phyloP scores from a whole-genome alignment of 768 basidiomycete species.

The Mrakia hoshinonis region DNA sequence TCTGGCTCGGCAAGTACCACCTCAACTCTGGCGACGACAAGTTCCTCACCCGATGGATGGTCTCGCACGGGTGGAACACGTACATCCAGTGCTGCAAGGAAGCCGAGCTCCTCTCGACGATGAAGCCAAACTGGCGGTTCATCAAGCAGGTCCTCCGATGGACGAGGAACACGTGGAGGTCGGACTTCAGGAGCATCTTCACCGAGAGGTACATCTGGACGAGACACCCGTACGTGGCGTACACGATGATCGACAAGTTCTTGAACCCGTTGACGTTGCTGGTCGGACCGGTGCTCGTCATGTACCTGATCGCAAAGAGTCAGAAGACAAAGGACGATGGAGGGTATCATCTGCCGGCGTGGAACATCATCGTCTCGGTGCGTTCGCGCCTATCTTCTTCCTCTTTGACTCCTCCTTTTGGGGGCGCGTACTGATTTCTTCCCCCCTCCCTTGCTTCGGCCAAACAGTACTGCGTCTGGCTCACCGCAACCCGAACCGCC shows the following conservation, averaged over 20 bases:
- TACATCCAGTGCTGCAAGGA: conserved; percentile 81
- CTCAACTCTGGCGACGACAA: conserved; percentile 78
- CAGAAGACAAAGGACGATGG: conserved; percentile 58
- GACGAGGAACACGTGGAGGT: conserved; percentile 92
- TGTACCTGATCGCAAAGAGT: conserved; percentile 67
- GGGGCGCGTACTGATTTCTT: not conserved
- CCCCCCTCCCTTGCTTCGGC: not conserved
- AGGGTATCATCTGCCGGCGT: conserved; percentile 74
- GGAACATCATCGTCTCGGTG: conserved; percentile 42
- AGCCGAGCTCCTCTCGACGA: conserved; percentile 74
- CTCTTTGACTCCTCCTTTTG: conserved; percentile 1
- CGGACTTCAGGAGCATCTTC: conserved; percentile 77
- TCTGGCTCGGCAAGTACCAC: conserved; percentile 88
- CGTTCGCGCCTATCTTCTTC: too few relatives aligned
- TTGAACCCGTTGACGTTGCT: conserved; percentile 81
- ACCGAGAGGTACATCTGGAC: conserved; percentile 84
- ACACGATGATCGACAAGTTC: conserved; percentile 83
- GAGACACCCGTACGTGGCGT: conserved; percentile 67
- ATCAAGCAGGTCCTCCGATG: conserved; percentile 85
- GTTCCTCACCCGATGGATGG: conserved; percentile 93
- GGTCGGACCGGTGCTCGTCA: conserved; percentile 70
- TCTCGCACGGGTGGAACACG: conserved; percentile 89
- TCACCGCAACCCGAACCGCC: conserved; percentile 43
- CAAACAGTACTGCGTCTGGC: conserved; percentile 43
- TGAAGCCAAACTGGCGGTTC: conserved; percentile 96